Evolutionary conservation across 2,329 filamentous ascomycete species (phyloP), one percentile per base, ranked within the genome.

Genomic region (Fusarium begoniae): DNA sequence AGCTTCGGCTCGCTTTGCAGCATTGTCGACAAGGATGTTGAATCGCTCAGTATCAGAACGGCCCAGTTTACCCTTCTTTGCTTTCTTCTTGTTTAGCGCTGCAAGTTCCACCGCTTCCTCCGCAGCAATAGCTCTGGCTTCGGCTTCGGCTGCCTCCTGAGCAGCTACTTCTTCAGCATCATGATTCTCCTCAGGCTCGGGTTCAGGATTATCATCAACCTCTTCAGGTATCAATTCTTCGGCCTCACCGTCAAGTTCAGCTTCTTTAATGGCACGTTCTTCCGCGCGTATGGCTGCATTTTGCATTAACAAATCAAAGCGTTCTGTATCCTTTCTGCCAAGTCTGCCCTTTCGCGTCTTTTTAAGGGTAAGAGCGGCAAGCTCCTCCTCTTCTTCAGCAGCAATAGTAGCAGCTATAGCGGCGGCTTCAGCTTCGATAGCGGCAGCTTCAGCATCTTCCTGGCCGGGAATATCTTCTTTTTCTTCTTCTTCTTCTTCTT

Each of bases 41-140:
- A 72, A 74, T 12, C 75, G 63, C 35, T 78, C 76, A 9, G 75
- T 76, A 60, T 78, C 76, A 43, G 76, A 78, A 24, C 73, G 73
- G 6, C 76, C 76, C 10, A 78, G 47, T 51, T 68, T 78, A 26
- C 76, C 76, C 50, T 68, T 77, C 45, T 59, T 78, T 7, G 64
- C 71, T 47, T 75, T 87, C 76, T 86, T 88, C 40, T 83, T 82
- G 44, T 82, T 84, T 10, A 85, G 75, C 3, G 77, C 76, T n/a
- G 77, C 81, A 22, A 84, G 76, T 47, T 84, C 81, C 28, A 77
- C 74, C 57, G 82, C 77, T 64, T 69, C 77, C n/a, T 69, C 66
- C 35, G 48, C 66, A 20, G 63, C 66, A 17, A 75, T 75, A 58
- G 79, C 77, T 17, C 76, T 76, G 37, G 79, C 81, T 50, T 82